phyloP scores from a whole-genome alignment of 108 stramenopile genomes.

The Conticribra weissflogii region DNA sequence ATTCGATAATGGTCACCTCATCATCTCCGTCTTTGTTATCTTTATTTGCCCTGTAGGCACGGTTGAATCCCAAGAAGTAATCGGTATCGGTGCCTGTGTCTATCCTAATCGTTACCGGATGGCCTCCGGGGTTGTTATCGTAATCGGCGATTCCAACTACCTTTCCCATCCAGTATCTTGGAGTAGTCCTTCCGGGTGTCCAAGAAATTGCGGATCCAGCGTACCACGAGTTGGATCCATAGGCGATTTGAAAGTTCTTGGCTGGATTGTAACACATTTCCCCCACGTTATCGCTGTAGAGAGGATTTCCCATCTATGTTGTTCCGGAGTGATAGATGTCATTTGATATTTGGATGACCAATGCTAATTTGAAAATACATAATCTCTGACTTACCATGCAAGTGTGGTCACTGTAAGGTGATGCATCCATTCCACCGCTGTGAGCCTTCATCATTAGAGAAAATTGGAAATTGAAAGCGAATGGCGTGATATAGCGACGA shows the following conservation, averaged over 20 bases:
- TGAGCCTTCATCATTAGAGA: not conserved
- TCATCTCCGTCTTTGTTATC: slow-evolving; percentile 33
- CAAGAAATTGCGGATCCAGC: slow-evolving; percentile 11
- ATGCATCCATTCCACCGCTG: not conserved
- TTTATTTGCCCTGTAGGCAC: slow-evolving; percentile 26
- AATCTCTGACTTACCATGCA: slow-evolving; percentile 22
- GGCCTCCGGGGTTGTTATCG: slow-evolving; percentile 2
- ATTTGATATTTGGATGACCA: not conserved
- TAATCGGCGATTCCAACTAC: slow-evolving; percentile 48
- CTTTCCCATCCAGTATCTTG: slow-evolving; percentile 4
- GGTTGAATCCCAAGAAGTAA: slow-evolving; percentile 44
- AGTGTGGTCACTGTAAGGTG: not conserved
- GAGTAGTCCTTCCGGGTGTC: slow-evolving; percentile 3
- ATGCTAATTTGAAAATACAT: not conserved
- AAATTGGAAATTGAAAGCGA: not conserved
- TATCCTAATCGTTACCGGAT: slow-evolving; percentile 28
- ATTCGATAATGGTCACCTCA: slow-evolving; percentile 22
- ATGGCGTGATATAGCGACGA: not conserved
- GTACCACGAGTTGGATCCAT: slow-evolving; percentile 22
- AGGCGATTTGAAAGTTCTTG: slow-evolving; percentile 39
- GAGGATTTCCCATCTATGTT: slow-evolving; percentile 40
- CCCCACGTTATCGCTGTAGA: slow-evolving; percentile 31
- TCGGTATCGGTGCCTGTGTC: slow-evolving; percentile 26
- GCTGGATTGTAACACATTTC: slow-evolving; percentile 50
- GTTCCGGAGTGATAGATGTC: not conserved